Evolutionary conservation across 352 stramenopile genomes (phyloP).

Genomic region (Phytophthora idaei): DNA sequence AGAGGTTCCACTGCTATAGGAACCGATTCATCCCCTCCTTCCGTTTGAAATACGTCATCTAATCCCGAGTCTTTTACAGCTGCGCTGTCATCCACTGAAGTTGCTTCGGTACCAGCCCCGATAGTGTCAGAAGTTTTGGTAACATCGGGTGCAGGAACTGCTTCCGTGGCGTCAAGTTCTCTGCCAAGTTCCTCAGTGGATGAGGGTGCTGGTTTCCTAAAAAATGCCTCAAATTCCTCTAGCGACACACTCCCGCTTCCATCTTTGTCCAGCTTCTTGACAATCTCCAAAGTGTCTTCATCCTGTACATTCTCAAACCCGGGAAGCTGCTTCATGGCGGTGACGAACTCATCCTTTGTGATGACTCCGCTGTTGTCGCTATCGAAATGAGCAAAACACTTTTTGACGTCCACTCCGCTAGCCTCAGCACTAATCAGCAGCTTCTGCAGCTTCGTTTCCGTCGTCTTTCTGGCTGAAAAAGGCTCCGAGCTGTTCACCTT

Average conservation of each 20-base stretch:
- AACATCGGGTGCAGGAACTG: background rate
- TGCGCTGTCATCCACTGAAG: background rate
- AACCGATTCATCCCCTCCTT: constrained; percentile 19
- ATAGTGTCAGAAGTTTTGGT: background rate
- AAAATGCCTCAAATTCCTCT: constrained; percentile 57
- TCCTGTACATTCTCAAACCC: constrained; percentile 46
- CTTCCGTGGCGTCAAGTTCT: background rate
- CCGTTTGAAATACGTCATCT: constrained; percentile 10
- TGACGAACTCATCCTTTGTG: constrained; percentile 54
- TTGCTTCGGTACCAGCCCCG: background rate
- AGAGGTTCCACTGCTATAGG: background rate
- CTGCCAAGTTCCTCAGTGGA: background rate
- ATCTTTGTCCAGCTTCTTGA: constrained; percentile 61
- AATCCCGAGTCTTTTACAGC: background rate
- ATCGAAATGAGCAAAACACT: constrained; percentile 69
- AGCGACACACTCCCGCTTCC: constrained; percentile 57
- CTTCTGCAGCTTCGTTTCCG: constrained; percentile 30
- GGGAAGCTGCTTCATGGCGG: constrained; percentile 48
- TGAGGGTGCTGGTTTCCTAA: constrained; percentile 7
- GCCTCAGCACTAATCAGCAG: constrained; percentile 38
- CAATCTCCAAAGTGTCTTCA: constrained; percentile 42
- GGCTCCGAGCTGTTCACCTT: background rate
- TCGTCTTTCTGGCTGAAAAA: constrained; percentile 10
- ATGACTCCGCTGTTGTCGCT: constrained; percentile 47
- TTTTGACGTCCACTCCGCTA: constrained; percentile 41